A percentile compares a stretch with the other conserved stretches of the same genome.
These are phyloP conservation scores for Hanseniaspora lachancei DNA, from an alignment of 805 yeast species.

Conservation along the genomic window DNA sequence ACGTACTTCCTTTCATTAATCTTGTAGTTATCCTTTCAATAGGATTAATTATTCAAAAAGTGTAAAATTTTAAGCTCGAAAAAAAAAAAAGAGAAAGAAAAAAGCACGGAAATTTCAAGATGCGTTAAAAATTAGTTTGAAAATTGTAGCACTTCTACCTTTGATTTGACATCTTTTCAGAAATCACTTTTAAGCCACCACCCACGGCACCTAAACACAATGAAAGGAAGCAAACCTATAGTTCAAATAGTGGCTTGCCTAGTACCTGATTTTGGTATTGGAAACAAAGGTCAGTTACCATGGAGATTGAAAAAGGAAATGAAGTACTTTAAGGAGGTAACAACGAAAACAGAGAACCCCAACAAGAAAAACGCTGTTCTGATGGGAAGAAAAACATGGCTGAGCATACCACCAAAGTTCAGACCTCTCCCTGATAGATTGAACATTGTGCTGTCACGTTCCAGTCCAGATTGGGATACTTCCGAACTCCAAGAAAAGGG, in stretches of 20 bases:
- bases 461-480: constrained; percentile 14
- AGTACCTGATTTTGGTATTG: constrained; percentile 71
- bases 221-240: constrained; percentile 27
- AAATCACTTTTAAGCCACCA: neutral
- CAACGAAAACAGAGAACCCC: constrained; percentile 34
- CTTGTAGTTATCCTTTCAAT: too few relatives aligned
- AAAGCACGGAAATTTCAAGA: neutral
- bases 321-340: constrained; percentile 68
- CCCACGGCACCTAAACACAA: neutral
- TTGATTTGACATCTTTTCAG: too few relatives aligned
- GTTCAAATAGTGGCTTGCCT: constrained; percentile 77
- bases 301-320: constrained; percentile 80
- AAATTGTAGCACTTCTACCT: too few relatives aligned
- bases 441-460: constrained; percentile 63
- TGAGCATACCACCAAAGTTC: constrained; percentile 72
- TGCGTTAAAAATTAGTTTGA: too few relatives aligned
- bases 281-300: constrained; percentile 66
- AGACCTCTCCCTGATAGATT: constrained; percentile 67
- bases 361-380: constrained; percentile 56
- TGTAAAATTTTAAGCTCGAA: neutral
- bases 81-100: neutral
- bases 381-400: constrained; percentile 97
- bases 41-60: too few relatives aligned
- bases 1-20: neutral
- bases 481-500: constrained; percentile 15